A percentile compares a stretch with the other conserved stretches of the same genome.
phyloP scores from a whole-genome alignment of 2,329 filamentous ascomycete species.

The Colletotrichum graminicola region DNA sequence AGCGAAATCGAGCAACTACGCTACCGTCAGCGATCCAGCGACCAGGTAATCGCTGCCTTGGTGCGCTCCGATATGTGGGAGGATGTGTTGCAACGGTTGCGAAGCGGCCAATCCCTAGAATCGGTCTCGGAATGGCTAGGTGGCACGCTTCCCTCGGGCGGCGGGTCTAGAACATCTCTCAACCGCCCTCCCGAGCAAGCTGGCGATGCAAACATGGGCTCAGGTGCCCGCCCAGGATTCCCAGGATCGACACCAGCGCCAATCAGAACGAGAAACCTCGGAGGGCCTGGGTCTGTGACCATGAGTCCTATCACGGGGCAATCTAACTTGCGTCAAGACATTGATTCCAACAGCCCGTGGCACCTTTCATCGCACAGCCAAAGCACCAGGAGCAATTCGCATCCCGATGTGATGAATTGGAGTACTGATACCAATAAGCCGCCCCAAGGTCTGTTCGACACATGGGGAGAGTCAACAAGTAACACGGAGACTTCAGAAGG shows the following conservation, averaged over 20 bases:
- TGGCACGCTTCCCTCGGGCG: slow-evolving; percentile 48
- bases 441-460: slow-evolving; percentile 61
- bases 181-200: slow-evolving; percentile 46
- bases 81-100: slow-evolving; percentile 66
- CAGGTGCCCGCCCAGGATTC: slow-evolving; percentile 45
- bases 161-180: slow-evolving; percentile 49
- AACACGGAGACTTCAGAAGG: slow-evolving; percentile 46
- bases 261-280: slow-evolving; percentile 35
- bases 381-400: slow-evolving; percentile 60
- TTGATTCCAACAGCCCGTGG: slow-evolving; percentile 63
- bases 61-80: slow-evolving; percentile 64
- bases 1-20: slow-evolving; percentile 70
- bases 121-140: slow-evolving; percentile 68
- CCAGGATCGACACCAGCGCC: slow-evolving; percentile 45
- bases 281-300: slow-evolving; percentile 31
- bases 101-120: slow-evolving; percentile 66
- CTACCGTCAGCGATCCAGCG: slow-evolving; percentile 65
- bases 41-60: slow-evolving; percentile 68
- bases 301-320: slow-evolving; percentile 50
- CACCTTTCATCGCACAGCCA: slow-evolving; percentile 61
- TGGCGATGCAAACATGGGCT: slow-evolving; percentile 42
- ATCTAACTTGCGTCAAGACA: slow-evolving; percentile 52
- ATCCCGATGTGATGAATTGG: slow-evolving; percentile 62
- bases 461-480: slow-evolving; percentile 61
- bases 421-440: slow-evolving; percentile 54